phyloP scores from a whole-genome alignment of 2,329 filamentous ascomycete species.

The Phaeosphaeriaceae sp. region DNA sequence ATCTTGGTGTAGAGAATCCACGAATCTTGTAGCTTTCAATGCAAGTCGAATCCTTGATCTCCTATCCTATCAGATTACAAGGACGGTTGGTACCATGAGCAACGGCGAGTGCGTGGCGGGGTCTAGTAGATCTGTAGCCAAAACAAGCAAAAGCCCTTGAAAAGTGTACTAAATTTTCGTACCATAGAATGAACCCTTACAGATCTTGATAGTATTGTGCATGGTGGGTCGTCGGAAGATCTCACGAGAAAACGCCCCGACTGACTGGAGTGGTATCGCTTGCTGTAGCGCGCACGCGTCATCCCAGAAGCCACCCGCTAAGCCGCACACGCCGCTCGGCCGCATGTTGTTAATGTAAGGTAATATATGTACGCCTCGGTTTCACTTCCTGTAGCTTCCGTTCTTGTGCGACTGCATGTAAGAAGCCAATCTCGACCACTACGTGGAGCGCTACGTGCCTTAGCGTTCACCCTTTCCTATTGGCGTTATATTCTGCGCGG shows the following conservation, averaged over 20 bases:
- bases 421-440: not conserved
- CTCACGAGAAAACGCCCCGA: not conserved
- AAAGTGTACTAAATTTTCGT: not conserved
- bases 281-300: not conserved
- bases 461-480: not conserved
- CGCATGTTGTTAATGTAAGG: not conserved
- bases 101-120: not conserved
- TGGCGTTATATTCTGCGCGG: not conserved
- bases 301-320: not conserved
- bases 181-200: not conserved
- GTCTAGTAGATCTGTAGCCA: not conserved
- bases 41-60: not conserved
- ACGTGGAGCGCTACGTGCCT: not conserved
- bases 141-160: not conserved
- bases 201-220: not conserved
- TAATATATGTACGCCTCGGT: not conserved
- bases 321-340: not conserved
- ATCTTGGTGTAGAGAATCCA: not conserved
- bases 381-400: not conserved
- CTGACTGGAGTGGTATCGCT: not conserved
- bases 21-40: not conserved
- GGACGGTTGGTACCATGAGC: not conserved
- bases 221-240: not conserved
- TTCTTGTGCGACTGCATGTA: not conserved
- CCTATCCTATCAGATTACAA: not conserved